phyloP scores from a whole-genome alignment of 805 yeast species.

The Jamesozyma spencerorum region DNA sequence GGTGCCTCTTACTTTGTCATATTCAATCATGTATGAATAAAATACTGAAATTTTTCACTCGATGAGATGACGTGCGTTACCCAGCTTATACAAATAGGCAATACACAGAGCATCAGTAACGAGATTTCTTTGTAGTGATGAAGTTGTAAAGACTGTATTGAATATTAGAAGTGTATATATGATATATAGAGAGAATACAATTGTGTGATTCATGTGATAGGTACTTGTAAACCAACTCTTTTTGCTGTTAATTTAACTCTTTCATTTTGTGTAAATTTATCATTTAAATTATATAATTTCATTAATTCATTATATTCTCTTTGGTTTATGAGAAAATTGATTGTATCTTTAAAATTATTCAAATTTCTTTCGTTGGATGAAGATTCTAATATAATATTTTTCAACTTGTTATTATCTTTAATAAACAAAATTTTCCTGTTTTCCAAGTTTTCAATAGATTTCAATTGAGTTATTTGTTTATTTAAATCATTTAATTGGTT shows the following conservation, averaged over 20 bases:
- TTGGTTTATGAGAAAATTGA: constrained; percentile 59
- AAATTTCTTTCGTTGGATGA: background rate
- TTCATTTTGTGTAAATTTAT: constrained; percentile 63
- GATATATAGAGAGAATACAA: no score
- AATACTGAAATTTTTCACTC: no score
- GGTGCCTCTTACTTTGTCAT: no score
- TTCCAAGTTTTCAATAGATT: constrained; percentile 7
- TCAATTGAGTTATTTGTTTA: constrained; percentile 11
- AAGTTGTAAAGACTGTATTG: no score
- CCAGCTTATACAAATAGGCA: no score
- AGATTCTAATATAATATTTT: background rate
- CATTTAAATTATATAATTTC: constrained; percentile 80
- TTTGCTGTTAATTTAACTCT: constrained; percentile 73
- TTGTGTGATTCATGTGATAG: no score
- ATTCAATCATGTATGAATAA: no score
- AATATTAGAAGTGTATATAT: no score
- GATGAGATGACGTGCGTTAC: no score
- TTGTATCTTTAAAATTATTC: constrained; percentile 47
- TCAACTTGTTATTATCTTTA: constrained; percentile 11
- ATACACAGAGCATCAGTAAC: no score
- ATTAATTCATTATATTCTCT: constrained; percentile 67
- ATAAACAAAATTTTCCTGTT: constrained; percentile 13
- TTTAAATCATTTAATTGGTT: constrained; percentile 8
- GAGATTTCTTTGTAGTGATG: no score
- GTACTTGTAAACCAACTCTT: constrained; percentile 76